Base-by-base conservation (phyloP, 2,329 filamentous ascomycete species). In the Pseudocercospora pini-densiflorae region DNA sequence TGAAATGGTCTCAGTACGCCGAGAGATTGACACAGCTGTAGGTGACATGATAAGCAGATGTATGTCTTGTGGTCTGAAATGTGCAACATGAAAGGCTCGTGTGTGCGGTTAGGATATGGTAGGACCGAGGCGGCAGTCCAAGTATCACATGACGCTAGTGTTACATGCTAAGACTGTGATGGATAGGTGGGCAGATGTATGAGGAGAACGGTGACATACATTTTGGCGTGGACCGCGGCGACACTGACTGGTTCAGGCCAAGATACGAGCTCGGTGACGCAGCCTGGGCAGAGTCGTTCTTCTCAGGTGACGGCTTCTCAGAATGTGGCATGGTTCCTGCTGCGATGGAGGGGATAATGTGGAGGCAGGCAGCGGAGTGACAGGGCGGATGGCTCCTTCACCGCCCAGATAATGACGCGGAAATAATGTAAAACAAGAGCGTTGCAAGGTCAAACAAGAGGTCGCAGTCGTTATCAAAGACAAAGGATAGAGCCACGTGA, bases 11-110 rank as follows among this genome's bases (percentile, higher is more conserved):
- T 83, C 82, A 31, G 79, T 73, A 36, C 81, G 77, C 53, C 70
- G 71, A 59, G 79, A 80, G 69, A 83, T 83, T 4, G 81, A 81
- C 36, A 84, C 82, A 66, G 79, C 82, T 84, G 71, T 53, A 43
- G 53, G 63, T 10, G 62, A 66, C 61, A 66, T 61, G 58, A 67
- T 70, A 40, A 71, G 70, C 64, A 23, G 33, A 49, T 55, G 53
- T 62, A 19, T 59, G 62, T 21, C 3, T n/a, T 6, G 60, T 45
- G 2, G 19, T 5, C 7, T 54, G 33, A 54, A 7, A 12, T 16
- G 36, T 40, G 5, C 4, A 40, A n/a, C 5, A 54, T n/a, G 10
- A 29, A 29, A n/a, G 6, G 21, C 49, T 54, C 14, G 24, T 54
- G 51, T 19, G 45, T 2, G 36, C 36, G 12, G 45, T 23, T 9